Conservation (phyloP, 108 stramenopile genomes). For the Pseudonitzschia delicatissima region DNA sequence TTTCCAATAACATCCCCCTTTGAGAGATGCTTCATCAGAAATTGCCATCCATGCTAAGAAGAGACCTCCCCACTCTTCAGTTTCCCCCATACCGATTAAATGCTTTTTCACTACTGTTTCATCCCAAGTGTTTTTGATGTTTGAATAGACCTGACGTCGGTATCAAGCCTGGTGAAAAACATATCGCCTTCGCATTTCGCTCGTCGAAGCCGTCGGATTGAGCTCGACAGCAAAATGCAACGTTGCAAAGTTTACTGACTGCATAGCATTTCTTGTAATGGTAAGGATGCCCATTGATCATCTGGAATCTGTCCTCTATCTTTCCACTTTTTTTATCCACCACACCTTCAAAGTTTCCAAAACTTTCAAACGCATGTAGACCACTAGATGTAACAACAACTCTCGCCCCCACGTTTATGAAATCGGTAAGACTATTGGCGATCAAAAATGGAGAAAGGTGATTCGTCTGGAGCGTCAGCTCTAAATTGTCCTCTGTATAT, state of each 20-base stretch:
- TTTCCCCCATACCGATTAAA: conserved; percentile 10
- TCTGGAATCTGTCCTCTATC: conserved; percentile 23
- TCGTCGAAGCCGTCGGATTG: conserved; percentile 14
- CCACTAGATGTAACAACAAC: conserved; percentile 42
- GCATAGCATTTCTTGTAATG: conserved; percentile 35
- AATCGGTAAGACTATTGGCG: conserved; percentile 25
- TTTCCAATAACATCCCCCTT: conserved; percentile 24
- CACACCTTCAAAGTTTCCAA: conserved; percentile 28
- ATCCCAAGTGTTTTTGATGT: conserved; percentile 25
- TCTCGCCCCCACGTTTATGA: conserved; percentile 35
- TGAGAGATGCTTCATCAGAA: conserved; percentile 9
- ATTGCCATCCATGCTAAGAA: conserved; percentile 33
- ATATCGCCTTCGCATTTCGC: conserved; percentile 19
- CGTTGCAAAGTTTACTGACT: conserved; percentile 36
- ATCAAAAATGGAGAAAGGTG: conserved; percentile 64
- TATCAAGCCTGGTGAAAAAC: conserved; percentile 44
- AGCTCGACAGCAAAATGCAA: conserved; percentile 30
- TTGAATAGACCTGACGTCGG: conserved; percentile 37
- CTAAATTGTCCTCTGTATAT: conserved; percentile 51
- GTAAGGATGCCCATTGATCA: conserved; percentile 23
- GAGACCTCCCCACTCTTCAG: conserved; percentile 27
- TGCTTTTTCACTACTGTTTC: conserved; percentile 15
- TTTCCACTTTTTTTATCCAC: conserved; percentile 13
- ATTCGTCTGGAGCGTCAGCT: conserved; percentile 58
- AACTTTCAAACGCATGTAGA: conserved; percentile 19